Evolutionary conservation across 2,329 filamentous ascomycete species (phyloP), one percentile per base, ranked within the genome.

Genomic region (Fusarium mangiferae): DNA sequence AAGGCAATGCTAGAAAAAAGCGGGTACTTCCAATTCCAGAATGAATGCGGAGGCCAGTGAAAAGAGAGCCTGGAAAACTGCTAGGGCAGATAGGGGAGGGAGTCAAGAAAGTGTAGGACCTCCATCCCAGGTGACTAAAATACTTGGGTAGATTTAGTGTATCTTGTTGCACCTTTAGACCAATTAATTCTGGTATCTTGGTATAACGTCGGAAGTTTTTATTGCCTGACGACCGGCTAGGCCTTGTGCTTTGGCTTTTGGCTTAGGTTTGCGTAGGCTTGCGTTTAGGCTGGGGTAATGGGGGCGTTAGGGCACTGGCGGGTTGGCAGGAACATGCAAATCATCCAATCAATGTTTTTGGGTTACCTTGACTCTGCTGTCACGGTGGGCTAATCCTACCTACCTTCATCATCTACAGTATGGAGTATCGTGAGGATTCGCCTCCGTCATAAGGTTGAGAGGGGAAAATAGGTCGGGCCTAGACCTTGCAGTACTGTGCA

Each of bases 371-470:
- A 71, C 52, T 72, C 33, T 30, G 49, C 41, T 74, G 71, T 72
- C 67, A 68, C 70, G 62, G 48, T 66, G 71, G 68, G 71, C 59
- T 73, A 69, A 70, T 60, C 52, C 66, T 69, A 64, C 54, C 35
- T 51, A 66, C 56, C 36, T 55, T 30, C 51, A 69, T 33, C 48
- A 28, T 18, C 20, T 54, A 33, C 52, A 48, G 38, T 38, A 42
- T 33, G 28, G 26, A 39, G 30, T 42, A 54, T 68, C 41, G 38
- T 36, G 46, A 64, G 60, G 45, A 48, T 39, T 72, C 33, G 49
- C 52, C 45, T 58, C 55, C 45, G 41, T 62, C 59, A 66, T 55
- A 9, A 57, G 20, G 36, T 55, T 55, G n/a, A 58, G 48, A 30
- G 63, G 13, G 56, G 59, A 33, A 46, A 45, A 38, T 36, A 59